A percentile compares a stretch with the other conserved stretches of the same genome.
Conservation (phyloP, 129 eudicot genomes). For the Helichrysum umbraculigerum region DNA sequence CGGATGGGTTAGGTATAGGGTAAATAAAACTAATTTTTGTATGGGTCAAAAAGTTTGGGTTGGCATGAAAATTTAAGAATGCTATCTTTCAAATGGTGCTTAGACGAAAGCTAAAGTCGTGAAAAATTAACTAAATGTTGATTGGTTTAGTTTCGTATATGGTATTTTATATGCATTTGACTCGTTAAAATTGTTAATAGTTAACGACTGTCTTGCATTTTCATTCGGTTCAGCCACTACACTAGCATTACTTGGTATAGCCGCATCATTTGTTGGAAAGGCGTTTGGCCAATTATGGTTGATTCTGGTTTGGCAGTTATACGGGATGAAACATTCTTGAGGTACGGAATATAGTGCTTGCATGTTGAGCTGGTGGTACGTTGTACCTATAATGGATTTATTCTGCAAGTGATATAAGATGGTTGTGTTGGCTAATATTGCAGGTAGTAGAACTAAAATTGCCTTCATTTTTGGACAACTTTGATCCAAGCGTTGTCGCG, state of each 20-base stretch:
- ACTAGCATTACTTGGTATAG: conserved; percentile 84
- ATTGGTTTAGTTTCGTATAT: background rate
- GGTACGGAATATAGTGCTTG: conserved; percentile 41
- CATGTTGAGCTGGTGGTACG: background rate
- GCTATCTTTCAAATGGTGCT: background rate
- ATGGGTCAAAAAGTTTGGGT: background rate
- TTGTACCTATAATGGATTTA: background rate
- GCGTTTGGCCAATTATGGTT: conserved; percentile 93
- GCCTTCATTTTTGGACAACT: conserved; percentile 90
- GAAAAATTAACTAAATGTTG: conserved; percentile 12
- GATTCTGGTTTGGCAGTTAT: conserved; percentile 83
- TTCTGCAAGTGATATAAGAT: background rate
- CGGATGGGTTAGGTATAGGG: background rate
- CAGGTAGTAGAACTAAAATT: conserved; percentile 88
- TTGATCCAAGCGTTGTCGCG: conserved; percentile 96
- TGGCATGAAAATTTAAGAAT: background rate
- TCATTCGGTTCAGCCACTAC: conserved; percentile 96
- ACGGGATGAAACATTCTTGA: conserved; percentile 91
- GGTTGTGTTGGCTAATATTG: conserved; percentile 20
- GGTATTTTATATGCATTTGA: conserved; percentile 5
- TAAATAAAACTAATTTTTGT: background rate
- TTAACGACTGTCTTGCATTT: conserved; percentile 87
- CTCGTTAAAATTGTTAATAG: conserved; percentile 31
- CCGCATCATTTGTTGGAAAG: conserved; percentile 96
- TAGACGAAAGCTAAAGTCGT: background rate